Evolutionary conservation across 2,329 filamentous ascomycete genomes (phyloP).

Genomic region (Apiospora rasikravindrae): DNA sequence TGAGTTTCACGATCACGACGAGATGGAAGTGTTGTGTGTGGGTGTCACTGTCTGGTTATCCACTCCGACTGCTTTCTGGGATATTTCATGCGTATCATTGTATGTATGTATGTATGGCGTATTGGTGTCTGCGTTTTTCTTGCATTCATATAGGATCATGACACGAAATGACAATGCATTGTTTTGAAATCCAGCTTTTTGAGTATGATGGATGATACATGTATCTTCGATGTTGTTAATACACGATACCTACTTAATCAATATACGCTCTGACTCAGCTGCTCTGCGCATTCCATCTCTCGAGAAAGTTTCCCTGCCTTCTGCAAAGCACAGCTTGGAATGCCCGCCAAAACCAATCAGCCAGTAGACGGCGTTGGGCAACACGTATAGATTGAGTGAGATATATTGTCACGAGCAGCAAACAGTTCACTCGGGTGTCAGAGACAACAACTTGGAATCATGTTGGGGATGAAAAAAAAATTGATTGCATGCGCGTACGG

Average conservation of each 20-base stretch:
- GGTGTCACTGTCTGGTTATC: background rate
- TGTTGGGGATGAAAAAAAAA: too few relatives aligned
- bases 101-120: background rate
- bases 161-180: constrained; percentile 6
- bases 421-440: too few relatives aligned
- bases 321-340: too few relatives aligned
- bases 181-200: background rate
- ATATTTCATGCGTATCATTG: background rate
- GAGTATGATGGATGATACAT: background rate
- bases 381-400: too few relatives aligned
- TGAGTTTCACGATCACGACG: background rate
- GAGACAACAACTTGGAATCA: too few relatives aligned
- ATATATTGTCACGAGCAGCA: too few relatives aligned
- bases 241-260: background rate
- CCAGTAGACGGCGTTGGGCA: too few relatives aligned
- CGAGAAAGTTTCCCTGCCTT: too few relatives aligned
- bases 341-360: too few relatives aligned
- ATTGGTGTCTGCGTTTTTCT: background rate
- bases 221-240: background rate
- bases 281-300: too few relatives aligned
- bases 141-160: constrained; percentile 1
- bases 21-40: background rate
- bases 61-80: background rate
- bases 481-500: background rate
- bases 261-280: background rate